Evolutionary conservation across 495 filamentous ascomycete species (phyloP).

Genomic region (Tuber aestivum): DNA sequence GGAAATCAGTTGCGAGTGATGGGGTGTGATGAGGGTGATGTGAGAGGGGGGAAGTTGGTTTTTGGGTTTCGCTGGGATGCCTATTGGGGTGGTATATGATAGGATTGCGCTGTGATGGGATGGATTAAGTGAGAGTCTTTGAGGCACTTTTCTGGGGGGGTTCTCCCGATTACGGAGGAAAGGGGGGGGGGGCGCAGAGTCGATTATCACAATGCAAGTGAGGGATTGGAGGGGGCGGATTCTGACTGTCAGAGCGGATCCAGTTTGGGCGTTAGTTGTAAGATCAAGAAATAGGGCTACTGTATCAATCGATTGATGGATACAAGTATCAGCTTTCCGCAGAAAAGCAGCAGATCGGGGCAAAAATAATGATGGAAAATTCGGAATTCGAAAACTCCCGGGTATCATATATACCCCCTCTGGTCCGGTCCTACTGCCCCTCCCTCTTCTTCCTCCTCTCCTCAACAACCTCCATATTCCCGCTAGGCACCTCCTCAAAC

Average conservation of each 20-base stretch:
- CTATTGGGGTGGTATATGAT: neutral
- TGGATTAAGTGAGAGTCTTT: too few relatives aligned
- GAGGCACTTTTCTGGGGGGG: too few relatives aligned
- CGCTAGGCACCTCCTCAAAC: constrained; percentile 76
- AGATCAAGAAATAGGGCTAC: neutral
- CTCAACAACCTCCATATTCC: constrained; percentile 79
- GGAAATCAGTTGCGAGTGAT: neutral
- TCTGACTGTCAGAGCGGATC: too few relatives aligned
- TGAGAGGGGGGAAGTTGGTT: neutral
- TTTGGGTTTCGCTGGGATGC: neutral
- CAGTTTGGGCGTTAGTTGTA: neutral
- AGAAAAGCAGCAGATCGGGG: neutral
- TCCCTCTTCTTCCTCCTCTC: constrained; percentile 43
- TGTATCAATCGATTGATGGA: neutral
- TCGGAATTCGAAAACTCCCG: neutral
- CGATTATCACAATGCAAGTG: too few relatives aligned
- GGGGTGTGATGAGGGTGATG: neutral
- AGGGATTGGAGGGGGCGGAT: neutral
- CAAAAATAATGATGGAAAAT: neutral
- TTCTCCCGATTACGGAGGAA: too few relatives aligned
- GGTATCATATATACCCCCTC: neutral
- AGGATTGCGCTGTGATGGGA: too few relatives aligned
- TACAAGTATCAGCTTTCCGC: neutral
- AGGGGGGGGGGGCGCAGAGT: neutral
- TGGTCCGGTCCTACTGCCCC: constrained; percentile 7